A percentile compares a stretch with the other conserved stretches of the same genome.
phyloP scores from a whole-genome alignment of 2,329 filamentous ascomycete species.

The Colletotrichum ledebouriae region DNA sequence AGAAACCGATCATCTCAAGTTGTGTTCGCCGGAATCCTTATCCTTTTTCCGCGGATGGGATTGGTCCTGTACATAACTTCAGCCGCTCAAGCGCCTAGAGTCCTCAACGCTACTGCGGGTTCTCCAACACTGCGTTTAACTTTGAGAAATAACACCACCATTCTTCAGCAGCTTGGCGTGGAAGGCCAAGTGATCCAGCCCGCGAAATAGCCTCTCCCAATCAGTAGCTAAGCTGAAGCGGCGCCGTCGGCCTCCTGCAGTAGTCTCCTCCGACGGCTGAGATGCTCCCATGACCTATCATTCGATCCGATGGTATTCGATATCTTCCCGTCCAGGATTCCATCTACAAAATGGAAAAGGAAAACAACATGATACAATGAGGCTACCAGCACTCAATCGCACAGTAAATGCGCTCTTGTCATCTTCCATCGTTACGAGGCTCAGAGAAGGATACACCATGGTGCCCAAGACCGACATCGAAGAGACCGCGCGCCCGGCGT shows the following conservation, averaged over 20 bases:
- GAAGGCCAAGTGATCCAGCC: neutral
- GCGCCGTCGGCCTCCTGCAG: conserved; percentile 15
- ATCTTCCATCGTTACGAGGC: neutral
- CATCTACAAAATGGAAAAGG: neutral
- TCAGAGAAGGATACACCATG: conserved; percentile 26
- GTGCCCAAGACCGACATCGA: conserved; percentile 26
- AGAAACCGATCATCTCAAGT: neutral
- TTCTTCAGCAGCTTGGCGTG: neutral
- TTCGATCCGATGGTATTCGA: neutral
- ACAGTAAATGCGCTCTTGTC: conserved; percentile 22
- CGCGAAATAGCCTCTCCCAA: neutral
- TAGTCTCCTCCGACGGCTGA: neutral
- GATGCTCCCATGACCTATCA: neutral
- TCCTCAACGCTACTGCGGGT: neutral
- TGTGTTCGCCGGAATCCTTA: too few relatives aligned
- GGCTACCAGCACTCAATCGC: conserved; percentile 16
- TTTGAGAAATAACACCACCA: neutral
- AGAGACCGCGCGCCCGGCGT: neutral
- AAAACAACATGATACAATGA: neutral
- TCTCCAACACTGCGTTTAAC: neutral
- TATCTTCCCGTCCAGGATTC: neutral
- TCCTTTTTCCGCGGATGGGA: neutral
- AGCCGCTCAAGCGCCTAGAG: conserved; percentile 9
- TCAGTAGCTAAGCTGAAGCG: neutral
- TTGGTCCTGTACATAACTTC: neutral